phyloP scores from a whole-genome alignment of 306 rosid species.

The Medicago truncatula region MtrunA17r5.0-ANR NC_053047.1:39426501-39427000 shows the following conservation, averaged over 20 bases:
- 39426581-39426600: slow-evolving; percentile 72
- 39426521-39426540: slow-evolving; percentile 1
- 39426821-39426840: background rate
- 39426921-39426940: too few relatives aligned
- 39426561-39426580: slow-evolving; percentile 86
- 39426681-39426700: background rate
- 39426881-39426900: background rate
- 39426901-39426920: too few relatives aligned
- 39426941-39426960: too few relatives aligned
- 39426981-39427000: too few relatives aligned
- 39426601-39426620: slow-evolving; percentile 83
- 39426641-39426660: slow-evolving; percentile 93
- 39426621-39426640: slow-evolving; percentile 82
- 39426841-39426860: background rate
- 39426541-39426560: slow-evolving; percentile 78
- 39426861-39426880: background rate
- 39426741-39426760: background rate
- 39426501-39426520: background rate
- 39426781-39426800: background rate
- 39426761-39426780: background rate
- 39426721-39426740: background rate
- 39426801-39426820: background rate
- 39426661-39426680: slow-evolving; percentile 70
- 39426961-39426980: too few relatives aligned
- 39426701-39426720: background rate